Base-by-base conservation (phyloP, 1,139 yeast genomes). In the Pichia sp. region DNA sequence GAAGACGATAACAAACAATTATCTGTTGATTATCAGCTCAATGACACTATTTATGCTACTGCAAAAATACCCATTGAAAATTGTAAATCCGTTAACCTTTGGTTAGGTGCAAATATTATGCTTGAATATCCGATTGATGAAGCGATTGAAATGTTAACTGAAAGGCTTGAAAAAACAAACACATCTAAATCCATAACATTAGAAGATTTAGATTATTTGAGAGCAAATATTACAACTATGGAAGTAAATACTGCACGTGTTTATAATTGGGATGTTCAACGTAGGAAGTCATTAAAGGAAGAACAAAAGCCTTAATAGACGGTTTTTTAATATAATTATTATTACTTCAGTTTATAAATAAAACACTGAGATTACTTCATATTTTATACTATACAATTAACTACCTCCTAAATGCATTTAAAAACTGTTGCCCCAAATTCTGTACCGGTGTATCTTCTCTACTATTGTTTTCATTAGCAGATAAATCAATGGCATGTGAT, bases 71-170 rank as follows among this genome's bases (percentile, higher is more conserved):
- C 71, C 22, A 71, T 78, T n/a, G 64, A 84, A 41, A 70, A 69
- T 20, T 61, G 70, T 23, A 64, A 69, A 33, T 65, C 61, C 2
- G 98, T 92, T 2, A 80, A 79, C 52, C 72, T 92, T 45, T 92
- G 98, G 98, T 73, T 92, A 23, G 99, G 99, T 10, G 97, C 99
- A 1, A 96, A 90, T 58, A 94, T 92, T 22, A 92, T 92, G 98
- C 71, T 94, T 58, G 98, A 92, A 62, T 92, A 92, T 62, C 90
- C 96, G 5, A 70, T 87, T 32, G 84, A 78, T 38, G 98, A 92
- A 62, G 98, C 98, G 2, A 74, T 81, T 41, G 80, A 70, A 29
- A 70, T 94, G 56, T 69, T 94, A 49, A 61, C 71, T 26, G 74
- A 74, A 35, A 80, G 92, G 61, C 72, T 90, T 51, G 65, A 64